Percentiles rank a stretch among this genome's conserved stretches.
Conservation (phyloP, 1,284 basidiomycete genomes). For the Mycosarcoma mackinlayi region DNA sequence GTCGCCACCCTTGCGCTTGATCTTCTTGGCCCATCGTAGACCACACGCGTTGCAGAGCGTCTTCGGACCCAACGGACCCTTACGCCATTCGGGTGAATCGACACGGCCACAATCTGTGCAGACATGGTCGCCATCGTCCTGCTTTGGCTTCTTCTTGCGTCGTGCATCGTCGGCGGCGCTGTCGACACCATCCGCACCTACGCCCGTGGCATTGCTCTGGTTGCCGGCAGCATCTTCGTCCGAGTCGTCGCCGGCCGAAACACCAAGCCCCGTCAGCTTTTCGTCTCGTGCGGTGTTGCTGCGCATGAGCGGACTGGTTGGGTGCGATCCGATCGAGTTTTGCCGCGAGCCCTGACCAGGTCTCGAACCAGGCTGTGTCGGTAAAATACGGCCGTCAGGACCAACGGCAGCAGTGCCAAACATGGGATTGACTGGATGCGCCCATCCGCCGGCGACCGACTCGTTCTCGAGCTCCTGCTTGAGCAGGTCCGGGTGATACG, state of each 20-base stretch:
- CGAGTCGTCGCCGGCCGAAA: slow-evolving; percentile 38
- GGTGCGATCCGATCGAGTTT: slow-evolving; percentile 41
- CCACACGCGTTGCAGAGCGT: slow-evolving; percentile 65
- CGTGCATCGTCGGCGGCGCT: slow-evolving; percentile 33
- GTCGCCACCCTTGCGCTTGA: slow-evolving; percentile 62
- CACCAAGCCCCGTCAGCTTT: slow-evolving; percentile 35
- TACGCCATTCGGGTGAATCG: slow-evolving; percentile 66
- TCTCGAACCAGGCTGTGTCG: slow-evolving; percentile 8
- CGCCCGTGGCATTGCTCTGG: slow-evolving; percentile 6
- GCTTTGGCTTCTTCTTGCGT: slow-evolving; percentile 57
- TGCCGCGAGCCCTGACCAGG: slow-evolving; percentile 29
- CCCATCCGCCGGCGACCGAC: slow-evolving; percentile 17
- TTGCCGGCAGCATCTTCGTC: slow-evolving; percentile 34
- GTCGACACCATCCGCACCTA: slow-evolving; percentile 12
- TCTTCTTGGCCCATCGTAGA: slow-evolving; percentile 65
- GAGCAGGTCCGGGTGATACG: slow-evolving; percentile 47
- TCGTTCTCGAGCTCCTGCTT: slow-evolving; percentile 51
- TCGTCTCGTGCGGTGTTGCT: slow-evolving; percentile 34
- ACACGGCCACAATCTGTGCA: slow-evolving; percentile 65
- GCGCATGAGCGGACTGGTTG: slow-evolving; percentile 46
- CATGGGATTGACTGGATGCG: slow-evolving; percentile 36
- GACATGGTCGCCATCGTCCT: slow-evolving; percentile 62
- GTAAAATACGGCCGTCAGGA: slow-evolving; percentile 32
- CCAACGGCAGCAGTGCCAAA: slow-evolving; percentile 34
- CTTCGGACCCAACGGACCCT: slow-evolving; percentile 64